These are phyloP conservation scores for Lactifluus piperatus DNA, from an alignment of 768 basidiomycete species.

Conservation along the genomic window DNA sequence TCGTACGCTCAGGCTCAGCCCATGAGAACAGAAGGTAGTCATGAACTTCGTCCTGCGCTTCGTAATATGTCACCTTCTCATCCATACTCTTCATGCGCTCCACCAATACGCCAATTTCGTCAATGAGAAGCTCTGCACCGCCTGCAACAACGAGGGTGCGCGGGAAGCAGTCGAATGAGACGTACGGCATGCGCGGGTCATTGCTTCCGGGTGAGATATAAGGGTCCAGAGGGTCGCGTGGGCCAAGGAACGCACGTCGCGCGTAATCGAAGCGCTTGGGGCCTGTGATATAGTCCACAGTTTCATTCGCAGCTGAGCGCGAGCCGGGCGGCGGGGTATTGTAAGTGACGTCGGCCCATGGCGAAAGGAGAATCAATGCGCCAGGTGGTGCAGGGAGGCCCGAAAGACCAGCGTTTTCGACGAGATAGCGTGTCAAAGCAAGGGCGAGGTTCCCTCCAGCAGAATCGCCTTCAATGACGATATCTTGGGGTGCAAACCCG, in stretches of 20 bases:
- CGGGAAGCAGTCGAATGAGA: constrained; percentile 7
- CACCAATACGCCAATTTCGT: neutral
- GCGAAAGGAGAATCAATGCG: neutral
- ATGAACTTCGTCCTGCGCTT: constrained; percentile 28
- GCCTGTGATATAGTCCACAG: neutral
- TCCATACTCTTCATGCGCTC: neutral
- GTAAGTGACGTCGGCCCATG: neutral
- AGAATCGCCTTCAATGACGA: neutral
- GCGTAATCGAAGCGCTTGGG: neutral
- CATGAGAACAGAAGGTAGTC: constrained; percentile 43
- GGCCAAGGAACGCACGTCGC: constrained; percentile 4
- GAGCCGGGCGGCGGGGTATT: neutral
- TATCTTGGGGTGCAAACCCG: neutral
- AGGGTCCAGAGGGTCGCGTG: neutral
- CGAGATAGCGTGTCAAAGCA: neutral
- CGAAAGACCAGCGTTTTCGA: neutral
- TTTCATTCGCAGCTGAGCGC: neutral
- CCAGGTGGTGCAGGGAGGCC: neutral
- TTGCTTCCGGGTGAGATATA: constrained; percentile 9
- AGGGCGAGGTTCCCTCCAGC: neutral
- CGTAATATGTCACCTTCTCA: constrained; percentile 3
- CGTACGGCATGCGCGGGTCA: neutral
- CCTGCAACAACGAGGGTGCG: constrained; percentile 4
- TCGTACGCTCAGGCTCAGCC: constrained; percentile 45
- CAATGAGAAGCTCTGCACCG: constrained; percentile 3